Percentiles rank a stretch among this genome's conserved stretches.
These are phyloP conservation scores for Globisporangium nunn DNA, from an alignment of 352 stramenopile species.

Conservation along the genomic window DNA sequence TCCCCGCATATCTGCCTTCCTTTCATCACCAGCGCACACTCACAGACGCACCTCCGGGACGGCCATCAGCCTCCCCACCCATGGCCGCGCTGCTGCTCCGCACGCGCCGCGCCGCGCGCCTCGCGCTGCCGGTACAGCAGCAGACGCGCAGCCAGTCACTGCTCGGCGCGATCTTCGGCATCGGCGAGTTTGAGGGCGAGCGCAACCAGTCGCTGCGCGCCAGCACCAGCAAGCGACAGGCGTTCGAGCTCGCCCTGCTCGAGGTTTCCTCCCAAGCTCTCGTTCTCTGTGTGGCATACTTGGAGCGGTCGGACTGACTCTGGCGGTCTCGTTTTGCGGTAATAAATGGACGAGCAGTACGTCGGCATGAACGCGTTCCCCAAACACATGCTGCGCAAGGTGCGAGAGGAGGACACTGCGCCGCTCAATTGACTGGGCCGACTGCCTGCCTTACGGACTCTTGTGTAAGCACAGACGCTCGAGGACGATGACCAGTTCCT, in stretches of 20 bases:
- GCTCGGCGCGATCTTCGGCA: slow-evolving; percentile 70
- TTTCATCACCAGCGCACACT: too few species aligned
- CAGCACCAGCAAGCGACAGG: slow-evolving; percentile 59
- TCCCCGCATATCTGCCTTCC: not conserved
- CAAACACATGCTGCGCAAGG: slow-evolving; percentile 65
- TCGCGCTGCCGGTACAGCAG: not conserved
- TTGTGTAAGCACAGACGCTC: slow-evolving; percentile 22
- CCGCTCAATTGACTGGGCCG: not conserved
- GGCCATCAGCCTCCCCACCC: not conserved
- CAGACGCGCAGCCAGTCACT: slow-evolving; percentile 47
- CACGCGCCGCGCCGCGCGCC: not conserved
- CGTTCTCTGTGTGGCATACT: not conserved
- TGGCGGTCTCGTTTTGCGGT: not conserved
- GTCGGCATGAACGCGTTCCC: slow-evolving; percentile 75
- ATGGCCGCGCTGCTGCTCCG: slow-evolving; percentile 3
- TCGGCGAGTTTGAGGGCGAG: slow-evolving; percentile 71
- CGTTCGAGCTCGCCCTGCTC: slow-evolving; percentile 61
- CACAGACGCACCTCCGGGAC: not conserved
- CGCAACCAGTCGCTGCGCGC: slow-evolving; percentile 49
- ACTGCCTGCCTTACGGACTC: not conserved
- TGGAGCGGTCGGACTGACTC: not conserved
- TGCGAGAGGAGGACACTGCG: slow-evolving; percentile 1
- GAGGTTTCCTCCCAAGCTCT: slow-evolving; percentile 23
- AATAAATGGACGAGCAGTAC: slow-evolving; percentile 29
- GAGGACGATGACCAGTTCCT: slow-evolving; percentile 54